phyloP scores from a whole-genome alignment of 139 green algal genomes.

The Micractinium conductrix region DNA sequence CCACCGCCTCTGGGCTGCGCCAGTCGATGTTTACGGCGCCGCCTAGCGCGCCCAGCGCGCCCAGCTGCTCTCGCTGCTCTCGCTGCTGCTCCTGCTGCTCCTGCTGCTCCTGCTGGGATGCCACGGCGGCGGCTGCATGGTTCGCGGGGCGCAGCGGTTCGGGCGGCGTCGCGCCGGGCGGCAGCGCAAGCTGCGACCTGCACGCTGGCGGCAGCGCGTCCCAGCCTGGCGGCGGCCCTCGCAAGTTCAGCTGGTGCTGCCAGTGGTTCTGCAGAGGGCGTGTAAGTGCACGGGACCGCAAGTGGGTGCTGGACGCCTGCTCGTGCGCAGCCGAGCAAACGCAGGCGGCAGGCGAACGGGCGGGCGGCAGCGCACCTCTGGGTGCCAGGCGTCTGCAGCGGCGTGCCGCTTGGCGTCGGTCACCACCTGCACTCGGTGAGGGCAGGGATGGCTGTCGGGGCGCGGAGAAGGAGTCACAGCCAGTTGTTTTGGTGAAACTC shows the following conservation, averaged over 20 bases:
- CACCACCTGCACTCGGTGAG: conserved; percentile 14
- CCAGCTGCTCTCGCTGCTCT: background rate
- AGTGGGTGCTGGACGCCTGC: background rate
- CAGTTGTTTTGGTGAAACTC: background rate
- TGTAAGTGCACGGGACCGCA: background rate
- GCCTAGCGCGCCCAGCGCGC: background rate
- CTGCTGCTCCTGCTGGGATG: background rate
- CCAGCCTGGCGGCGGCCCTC: background rate
- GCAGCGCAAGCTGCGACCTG: background rate
- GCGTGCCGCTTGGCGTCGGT: conserved; percentile 14
- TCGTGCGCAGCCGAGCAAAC: background rate
- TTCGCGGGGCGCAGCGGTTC: conserved; percentile 9
- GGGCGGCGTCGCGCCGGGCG: background rate
- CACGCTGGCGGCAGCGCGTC: background rate
- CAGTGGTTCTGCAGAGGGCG: background rate
- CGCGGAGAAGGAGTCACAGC: too few relatives aligned
- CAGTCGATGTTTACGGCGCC: background rate
- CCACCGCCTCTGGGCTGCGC: conserved; percentile 11
- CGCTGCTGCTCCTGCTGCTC: background rate
- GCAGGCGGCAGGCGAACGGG: background rate
- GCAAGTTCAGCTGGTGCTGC: background rate
- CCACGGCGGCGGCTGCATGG: background rate
- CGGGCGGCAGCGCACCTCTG: background rate
- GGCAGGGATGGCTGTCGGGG: background rate
- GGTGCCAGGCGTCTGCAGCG: background rate